These are phyloP conservation scores for Aspergillus novoparasiticus DNA, from an alignment of 2,329 filamentous ascomycete genomes.

Conservation along the genomic window DNA sequence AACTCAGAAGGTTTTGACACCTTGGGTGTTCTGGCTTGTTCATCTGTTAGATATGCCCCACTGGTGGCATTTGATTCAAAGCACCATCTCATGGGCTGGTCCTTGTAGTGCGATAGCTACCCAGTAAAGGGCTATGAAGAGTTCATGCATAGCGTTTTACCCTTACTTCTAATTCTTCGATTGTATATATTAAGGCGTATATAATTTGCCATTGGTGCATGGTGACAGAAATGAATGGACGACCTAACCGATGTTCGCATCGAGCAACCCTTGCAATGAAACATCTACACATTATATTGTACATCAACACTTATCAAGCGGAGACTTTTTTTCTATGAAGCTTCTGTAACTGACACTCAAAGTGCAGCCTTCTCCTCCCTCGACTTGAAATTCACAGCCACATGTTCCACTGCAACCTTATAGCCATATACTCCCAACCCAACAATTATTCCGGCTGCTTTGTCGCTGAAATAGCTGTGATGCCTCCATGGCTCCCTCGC, in stretches of 20 bases:
- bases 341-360: constrained; percentile 1
- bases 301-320: neutral
- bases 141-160: neutral
- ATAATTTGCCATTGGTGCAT: constrained; percentile 2
- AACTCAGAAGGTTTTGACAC: neutral
- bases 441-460: constrained; percentile 72
- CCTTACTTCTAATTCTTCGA: neutral
- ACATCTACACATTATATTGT: neutral
- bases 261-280: neutral
- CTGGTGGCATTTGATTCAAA: constrained; percentile 1
- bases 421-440: constrained; percentile 68
- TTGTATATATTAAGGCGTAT: constrained; percentile 13
- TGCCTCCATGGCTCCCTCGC: constrained; percentile 68
- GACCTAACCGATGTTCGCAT: neutral
- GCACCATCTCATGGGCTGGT: neutral
- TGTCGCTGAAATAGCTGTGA: constrained; percentile 74
- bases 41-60: neutral
- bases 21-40: neutral
- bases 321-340: neutral
- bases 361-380: constrained; percentile 30
- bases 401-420: constrained; percentile 60
- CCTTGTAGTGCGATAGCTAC: neutral
- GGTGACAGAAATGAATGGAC: constrained; percentile 1
- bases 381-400: constrained; percentile 41
- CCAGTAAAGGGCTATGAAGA: neutral